phyloP scores from a whole-genome alignment of 2,329 filamentous ascomycete genomes.

The Clonostachys sp. region DNA sequence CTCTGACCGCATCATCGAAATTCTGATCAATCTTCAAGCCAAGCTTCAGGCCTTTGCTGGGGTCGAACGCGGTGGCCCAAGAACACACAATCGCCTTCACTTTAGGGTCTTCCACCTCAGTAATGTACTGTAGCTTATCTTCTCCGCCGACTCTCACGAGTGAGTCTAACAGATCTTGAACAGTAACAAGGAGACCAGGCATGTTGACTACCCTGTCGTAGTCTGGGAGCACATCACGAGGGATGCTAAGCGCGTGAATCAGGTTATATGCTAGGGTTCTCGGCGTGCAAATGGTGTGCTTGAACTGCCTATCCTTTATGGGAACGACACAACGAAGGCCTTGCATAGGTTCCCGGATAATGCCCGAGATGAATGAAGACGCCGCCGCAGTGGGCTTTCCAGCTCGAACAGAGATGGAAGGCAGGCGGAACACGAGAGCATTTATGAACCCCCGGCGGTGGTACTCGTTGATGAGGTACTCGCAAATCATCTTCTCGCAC shows the following conservation, averaged over 20 bases:
- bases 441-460: constrained; percentile 49
- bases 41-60: constrained; percentile 42
- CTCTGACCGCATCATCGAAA: constrained; percentile 12
- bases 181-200: constrained; percentile 40
- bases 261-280: constrained; percentile 37
- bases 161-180: constrained; percentile 43
- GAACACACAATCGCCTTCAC: constrained; percentile 41
- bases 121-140: constrained; percentile 32
- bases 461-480: constrained; percentile 28
- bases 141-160: constrained; percentile 38
- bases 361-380: constrained; percentile 52
- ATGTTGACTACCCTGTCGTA: constrained; percentile 28
- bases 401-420: constrained; percentile 56
- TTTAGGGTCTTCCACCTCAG: constrained; percentile 36
- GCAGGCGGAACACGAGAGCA: constrained; percentile 51
- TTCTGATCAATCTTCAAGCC: constrained; percentile 40
- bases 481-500: constrained; percentile 57
- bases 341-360: constrained; percentile 46
- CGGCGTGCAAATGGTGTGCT: constrained; percentile 42
- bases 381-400: constrained; percentile 56
- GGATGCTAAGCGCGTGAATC: constrained; percentile 20
- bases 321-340: constrained; percentile 39
- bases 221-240: constrained; percentile 5
- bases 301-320: constrained; percentile 33
- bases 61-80: constrained; percentile 44